A percentile compares a stretch with the other conserved stretches of the same genome.
Evolutionary conservation across 441 rosid genomes (phyloP).

Genomic region (Gossypium davidsonii): DNA sequence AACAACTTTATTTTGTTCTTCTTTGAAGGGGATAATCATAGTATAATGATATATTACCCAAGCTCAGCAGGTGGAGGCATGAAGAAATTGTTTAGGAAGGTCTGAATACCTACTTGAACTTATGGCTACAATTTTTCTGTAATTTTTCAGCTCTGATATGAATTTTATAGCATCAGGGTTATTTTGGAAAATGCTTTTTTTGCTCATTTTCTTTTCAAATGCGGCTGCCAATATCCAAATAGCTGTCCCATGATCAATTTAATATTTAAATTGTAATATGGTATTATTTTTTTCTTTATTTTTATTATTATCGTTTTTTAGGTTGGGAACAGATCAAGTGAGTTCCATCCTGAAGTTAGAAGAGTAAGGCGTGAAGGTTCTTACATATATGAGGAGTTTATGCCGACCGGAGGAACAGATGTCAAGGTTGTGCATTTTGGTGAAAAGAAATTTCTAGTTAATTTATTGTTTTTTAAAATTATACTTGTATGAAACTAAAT

Average conservation of each 20-base stretch:
- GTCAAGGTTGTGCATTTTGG: conserved; percentile 61
- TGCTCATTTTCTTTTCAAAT: neutral
- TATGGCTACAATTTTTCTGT: neutral
- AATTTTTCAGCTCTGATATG: neutral
- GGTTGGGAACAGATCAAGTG: conserved; percentile 98
- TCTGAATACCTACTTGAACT: conserved; percentile 19
- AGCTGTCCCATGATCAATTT: neutral
- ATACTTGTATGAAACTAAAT: neutral
- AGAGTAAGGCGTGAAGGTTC: conserved; percentile 98
- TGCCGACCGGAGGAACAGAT: conserved; percentile 99
- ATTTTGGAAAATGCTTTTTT: neutral
- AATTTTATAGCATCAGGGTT: neutral
- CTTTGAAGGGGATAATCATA: conserved; percentile 87
- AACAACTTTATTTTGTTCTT: conserved; percentile 17
- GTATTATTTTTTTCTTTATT: neutral
- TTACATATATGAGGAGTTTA: conserved; percentile 98
- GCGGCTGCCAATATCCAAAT: neutral
- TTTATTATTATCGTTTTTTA: conserved; percentile 17
- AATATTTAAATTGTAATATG: neutral
- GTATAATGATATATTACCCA: conserved; percentile 98
- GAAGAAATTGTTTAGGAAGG: conserved; percentile 99
- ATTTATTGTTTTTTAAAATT: neutral
- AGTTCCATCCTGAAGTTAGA: conserved; percentile 95
- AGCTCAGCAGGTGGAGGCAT: conserved; percentile 99
- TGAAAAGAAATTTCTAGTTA: neutral